Percentiles rank a stretch among this genome's conserved stretches.
Conservation (phyloP, 805 yeast genomes). For the Debaryomyces prosopidis region DNA sequence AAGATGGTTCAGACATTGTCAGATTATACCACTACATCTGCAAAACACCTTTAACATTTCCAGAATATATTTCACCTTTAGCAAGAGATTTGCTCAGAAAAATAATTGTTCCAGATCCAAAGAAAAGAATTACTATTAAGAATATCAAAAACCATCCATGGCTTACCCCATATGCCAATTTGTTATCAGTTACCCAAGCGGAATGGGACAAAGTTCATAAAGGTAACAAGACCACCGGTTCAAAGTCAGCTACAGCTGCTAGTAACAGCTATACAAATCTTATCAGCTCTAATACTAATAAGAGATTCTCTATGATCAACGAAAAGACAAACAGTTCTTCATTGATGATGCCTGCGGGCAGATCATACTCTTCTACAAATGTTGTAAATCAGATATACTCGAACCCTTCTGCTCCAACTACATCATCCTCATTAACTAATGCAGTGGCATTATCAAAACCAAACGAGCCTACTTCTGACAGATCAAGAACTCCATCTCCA, state of each 20-base stretch:
- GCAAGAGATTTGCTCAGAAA: slow-evolving; percentile 88
- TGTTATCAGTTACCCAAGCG: slow-evolving; percentile 78
- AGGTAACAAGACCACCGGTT: slow-evolving; percentile 23
- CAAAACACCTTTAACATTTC: slow-evolving; percentile 88
- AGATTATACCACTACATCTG: slow-evolving; percentile 90
- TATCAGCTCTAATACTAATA: slow-evolving; percentile 22
- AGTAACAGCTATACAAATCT: slow-evolving; percentile 2
- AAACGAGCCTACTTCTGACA: slow-evolving; percentile 3
- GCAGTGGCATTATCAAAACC: slow-evolving; percentile 47
- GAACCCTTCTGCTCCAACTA: slow-evolving; percentile 74
- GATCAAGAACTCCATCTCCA: slow-evolving; percentile 19
- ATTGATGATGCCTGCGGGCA: slow-evolving; percentile 33
- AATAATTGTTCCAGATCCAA: slow-evolving; percentile 84
- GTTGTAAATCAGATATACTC: slow-evolving; percentile 40
- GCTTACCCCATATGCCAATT: slow-evolving; percentile 81
- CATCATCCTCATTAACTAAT: slow-evolving; percentile 56
- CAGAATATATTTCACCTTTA: slow-evolving; percentile 86
- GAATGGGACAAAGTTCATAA: slow-evolving; percentile 78
- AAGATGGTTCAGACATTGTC: slow-evolving; percentile 93
- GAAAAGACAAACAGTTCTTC: slow-evolving; percentile 40
- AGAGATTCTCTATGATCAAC: slow-evolving; percentile 47
- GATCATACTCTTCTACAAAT: slow-evolving; percentile 36
- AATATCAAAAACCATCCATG: slow-evolving; percentile 82
- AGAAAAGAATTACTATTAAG: slow-evolving; percentile 63
- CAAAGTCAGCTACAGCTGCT: slow-evolving; percentile 7